Percentiles rank a stretch among this genome's conserved stretches.
phyloP scores from a whole-genome alignment of 192 early-diverging fungal species.

The Umbelopsis ramanniana region DNA sequence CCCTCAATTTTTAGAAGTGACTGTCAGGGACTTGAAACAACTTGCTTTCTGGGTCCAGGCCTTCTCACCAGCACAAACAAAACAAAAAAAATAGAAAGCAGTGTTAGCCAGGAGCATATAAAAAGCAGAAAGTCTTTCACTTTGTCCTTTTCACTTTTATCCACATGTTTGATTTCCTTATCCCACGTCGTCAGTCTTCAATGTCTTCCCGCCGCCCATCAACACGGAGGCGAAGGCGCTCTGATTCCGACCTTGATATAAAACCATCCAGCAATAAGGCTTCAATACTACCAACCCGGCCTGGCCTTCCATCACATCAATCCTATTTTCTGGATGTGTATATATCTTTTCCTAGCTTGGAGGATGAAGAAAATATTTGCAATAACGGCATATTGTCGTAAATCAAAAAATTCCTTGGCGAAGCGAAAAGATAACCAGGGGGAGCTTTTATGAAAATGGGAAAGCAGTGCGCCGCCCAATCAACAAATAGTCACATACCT shows the following conservation, averaged over 20 bases:
- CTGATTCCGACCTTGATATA: not conserved
- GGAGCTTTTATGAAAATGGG: not conserved
- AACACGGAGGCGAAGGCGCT: not conserved
- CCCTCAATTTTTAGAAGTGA: not conserved
- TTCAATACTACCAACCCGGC: not conserved
- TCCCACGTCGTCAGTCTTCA: conserved; percentile 9
- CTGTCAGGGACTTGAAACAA: conserved; percentile 1
- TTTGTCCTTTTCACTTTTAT: not conserved
- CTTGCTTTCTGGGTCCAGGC: not conserved
- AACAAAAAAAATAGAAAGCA: not conserved
- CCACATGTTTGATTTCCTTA: not conserved
- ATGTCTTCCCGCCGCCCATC: not conserved
- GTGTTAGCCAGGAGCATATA: too few species aligned
- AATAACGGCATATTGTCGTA: not conserved
- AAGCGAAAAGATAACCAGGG: not conserved
- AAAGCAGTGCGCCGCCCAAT: conserved; percentile 4
- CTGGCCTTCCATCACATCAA: conserved; percentile 5
- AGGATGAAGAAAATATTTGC: not conserved
- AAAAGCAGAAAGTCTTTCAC: too few species aligned
- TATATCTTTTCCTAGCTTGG: conserved; percentile 9
- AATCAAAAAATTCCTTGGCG: not conserved
- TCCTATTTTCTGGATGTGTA: not conserved
- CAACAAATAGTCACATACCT: not conserved
- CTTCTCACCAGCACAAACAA: not conserved
- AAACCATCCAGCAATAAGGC: not conserved